These are phyloP conservation scores for Chlamydomonas incerta DNA, from an alignment of 139 green algal genomes.

Conservation along the genomic window DNA sequence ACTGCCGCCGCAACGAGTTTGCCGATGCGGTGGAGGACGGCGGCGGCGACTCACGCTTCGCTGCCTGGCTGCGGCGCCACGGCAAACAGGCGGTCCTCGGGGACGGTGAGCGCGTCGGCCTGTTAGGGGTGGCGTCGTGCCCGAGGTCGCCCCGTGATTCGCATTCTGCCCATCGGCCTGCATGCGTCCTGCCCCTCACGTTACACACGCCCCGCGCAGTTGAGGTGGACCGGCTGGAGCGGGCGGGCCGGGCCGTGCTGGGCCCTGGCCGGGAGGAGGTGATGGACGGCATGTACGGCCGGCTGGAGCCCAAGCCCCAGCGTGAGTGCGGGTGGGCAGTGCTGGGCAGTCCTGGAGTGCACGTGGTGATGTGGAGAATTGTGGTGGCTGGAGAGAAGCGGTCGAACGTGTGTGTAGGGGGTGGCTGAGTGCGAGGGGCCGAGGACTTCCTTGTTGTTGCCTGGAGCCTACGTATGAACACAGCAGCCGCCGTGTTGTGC, in stretches of 20 bases:
- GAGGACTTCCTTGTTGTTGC: no score
- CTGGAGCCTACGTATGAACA: background rate
- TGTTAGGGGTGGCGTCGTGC: background rate
- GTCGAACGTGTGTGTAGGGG: no score
- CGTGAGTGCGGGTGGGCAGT: slow-evolving; percentile 49
- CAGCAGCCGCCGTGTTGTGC: background rate
- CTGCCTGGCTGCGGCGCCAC: slow-evolving; percentile 79
- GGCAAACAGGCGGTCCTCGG: slow-evolving; percentile 46
- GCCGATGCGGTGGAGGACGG: slow-evolving; percentile 79
- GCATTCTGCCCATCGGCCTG: no score
- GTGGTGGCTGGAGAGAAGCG: no score
- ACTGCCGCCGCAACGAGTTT: slow-evolving; percentile 92
- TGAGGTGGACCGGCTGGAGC: slow-evolving; percentile 92
- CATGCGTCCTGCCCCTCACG: no score
- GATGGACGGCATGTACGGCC: slow-evolving; percentile 92
- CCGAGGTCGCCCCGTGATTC: no score
- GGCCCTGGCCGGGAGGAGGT: slow-evolving; percentile 68
- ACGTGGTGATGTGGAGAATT: no score
- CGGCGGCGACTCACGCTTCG: slow-evolving; percentile 86
- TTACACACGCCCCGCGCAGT: no score
- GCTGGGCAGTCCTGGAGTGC: background rate
- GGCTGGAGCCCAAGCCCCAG: slow-evolving; percentile 82
- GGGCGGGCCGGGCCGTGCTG: slow-evolving; percentile 63
- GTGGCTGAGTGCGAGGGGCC: no score
- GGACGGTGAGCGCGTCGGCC: background rate